These are phyloP conservation scores for Clonostachys rosea DNA, from an alignment of 2,329 filamentous ascomycete genomes.

Conservation along the genomic window DNA sequence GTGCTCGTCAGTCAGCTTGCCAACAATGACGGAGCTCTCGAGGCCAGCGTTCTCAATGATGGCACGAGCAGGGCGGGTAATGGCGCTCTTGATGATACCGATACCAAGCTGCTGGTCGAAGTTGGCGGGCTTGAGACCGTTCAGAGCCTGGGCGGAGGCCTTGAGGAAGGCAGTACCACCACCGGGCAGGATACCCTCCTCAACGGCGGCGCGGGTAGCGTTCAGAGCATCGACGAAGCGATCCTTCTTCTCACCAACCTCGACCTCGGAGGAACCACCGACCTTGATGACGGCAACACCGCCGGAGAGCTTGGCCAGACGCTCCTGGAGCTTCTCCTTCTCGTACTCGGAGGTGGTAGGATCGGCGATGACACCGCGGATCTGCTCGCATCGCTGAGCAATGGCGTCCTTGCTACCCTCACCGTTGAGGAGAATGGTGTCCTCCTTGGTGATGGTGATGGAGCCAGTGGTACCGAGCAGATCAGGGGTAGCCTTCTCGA, in stretches of 20 bases:
- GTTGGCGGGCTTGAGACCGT: conserved; percentile 81
- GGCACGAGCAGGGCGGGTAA: conserved; percentile 87
- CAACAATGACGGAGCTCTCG: conserved; percentile 93
- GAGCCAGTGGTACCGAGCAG: conserved; percentile 96
- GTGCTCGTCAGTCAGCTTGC: conserved; percentile 95
- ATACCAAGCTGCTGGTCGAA: conserved; percentile 99
- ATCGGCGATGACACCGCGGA: conserved; percentile 93
- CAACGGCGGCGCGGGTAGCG: conserved; percentile 94
- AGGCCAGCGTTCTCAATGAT: conserved; percentile 98
- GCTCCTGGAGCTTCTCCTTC: conserved; percentile 99
- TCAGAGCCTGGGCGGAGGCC: conserved; percentile 85
- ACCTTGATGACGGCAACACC: conserved; percentile 99
- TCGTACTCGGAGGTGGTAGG: conserved; percentile 96
- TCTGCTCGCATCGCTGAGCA: conserved; percentile 95
- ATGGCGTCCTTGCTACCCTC: conserved; percentile 94
- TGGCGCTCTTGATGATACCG: conserved; percentile 95
- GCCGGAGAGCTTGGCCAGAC: conserved; percentile 97
- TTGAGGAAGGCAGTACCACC: conserved; percentile 98
- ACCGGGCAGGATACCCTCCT: conserved; percentile 98
- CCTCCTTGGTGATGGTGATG: conserved; percentile 99
- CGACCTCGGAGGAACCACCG: conserved; percentile 93
- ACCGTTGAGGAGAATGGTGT: conserved; percentile 97
- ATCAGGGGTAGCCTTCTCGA: conserved; percentile 94
- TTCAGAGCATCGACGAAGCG: conserved; percentile 98
- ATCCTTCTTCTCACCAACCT: conserved; percentile 99